Percentiles rank a stretch among this genome's conserved stretches.
Evolutionary conservation across 208 protist genomes (phyloP).

Genomic region (Acanthamoeba royreba): DNA sequence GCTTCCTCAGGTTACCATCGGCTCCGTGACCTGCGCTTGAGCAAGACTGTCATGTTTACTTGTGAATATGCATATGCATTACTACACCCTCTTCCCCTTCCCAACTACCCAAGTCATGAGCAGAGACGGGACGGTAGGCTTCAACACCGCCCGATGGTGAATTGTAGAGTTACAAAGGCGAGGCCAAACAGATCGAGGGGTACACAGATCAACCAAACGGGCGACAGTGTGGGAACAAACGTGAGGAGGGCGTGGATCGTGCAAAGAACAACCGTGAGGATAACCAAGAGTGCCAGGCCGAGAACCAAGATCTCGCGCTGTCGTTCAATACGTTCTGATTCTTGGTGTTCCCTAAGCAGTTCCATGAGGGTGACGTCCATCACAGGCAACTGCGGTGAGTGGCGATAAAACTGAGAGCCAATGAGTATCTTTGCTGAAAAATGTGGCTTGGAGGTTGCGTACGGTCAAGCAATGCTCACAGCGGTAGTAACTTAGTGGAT

Average conservation of each 20-base stretch:
- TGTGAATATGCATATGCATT: too few relatives aligned
- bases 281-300: not conserved
- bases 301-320: not conserved
- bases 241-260: not conserved
- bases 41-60: too few relatives aligned
- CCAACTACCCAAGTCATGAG: too few relatives aligned
- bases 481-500: not conserved
- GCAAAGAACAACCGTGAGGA: not conserved
- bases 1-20: not conserved
- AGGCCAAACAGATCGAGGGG: not conserved
- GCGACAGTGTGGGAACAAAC: not conserved
- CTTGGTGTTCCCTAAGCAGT: not conserved
- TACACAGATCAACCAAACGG: not conserved
- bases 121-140: too few relatives aligned
- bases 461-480: not conserved
- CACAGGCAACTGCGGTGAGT: not conserved
- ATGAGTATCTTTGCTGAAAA: not conserved
- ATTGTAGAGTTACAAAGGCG: not conserved
- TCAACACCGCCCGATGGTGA: too few relatives aligned
- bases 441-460: not conserved
- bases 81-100: too few relatives aligned
- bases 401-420: not conserved
- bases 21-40: not conserved
- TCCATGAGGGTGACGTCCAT: not conserved
- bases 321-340: not conserved